Evolutionary conservation across 306 rosid species (phyloP).

Genomic region (Rosa chinensis): DNA sequence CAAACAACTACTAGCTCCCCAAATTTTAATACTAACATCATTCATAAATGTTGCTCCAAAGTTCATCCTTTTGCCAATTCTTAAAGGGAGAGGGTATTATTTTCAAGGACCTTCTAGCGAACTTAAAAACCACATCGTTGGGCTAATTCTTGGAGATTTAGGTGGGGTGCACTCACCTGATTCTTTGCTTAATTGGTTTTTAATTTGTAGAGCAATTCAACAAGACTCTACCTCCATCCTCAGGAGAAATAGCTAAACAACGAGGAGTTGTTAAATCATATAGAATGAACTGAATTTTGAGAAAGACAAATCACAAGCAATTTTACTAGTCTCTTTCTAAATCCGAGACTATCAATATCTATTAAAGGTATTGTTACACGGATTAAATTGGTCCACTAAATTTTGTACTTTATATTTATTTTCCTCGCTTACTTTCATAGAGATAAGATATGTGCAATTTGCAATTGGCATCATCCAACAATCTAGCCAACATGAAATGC

Average conservation of each 20-base stretch:
- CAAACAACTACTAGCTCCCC: constrained; percentile 1
- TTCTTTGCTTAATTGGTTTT: background rate
- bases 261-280: too few species aligned
- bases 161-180: background rate
- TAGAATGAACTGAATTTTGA: too few species aligned
- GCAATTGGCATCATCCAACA: constrained; percentile 3
- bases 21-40: background rate
- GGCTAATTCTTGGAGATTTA: background rate
- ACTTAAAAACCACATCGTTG: background rate
- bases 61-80: background rate
- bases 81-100: background rate
- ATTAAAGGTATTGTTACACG: background rate
- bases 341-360: too few species aligned
- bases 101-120: background rate
- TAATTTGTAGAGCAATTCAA: background rate
- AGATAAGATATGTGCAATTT: constrained; percentile 19
- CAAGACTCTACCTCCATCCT: too few species aligned
- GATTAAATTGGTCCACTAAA: background rate
- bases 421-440: background rate
- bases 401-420: background rate
- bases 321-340: background rate
- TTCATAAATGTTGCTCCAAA: background rate
- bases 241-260: too few species aligned
- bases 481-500: constrained; percentile 2
- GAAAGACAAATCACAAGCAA: too few species aligned